Base-by-base conservation (phyloP, 2,329 filamentous ascomycete species). In the Mariannaea sp. region DNA sequence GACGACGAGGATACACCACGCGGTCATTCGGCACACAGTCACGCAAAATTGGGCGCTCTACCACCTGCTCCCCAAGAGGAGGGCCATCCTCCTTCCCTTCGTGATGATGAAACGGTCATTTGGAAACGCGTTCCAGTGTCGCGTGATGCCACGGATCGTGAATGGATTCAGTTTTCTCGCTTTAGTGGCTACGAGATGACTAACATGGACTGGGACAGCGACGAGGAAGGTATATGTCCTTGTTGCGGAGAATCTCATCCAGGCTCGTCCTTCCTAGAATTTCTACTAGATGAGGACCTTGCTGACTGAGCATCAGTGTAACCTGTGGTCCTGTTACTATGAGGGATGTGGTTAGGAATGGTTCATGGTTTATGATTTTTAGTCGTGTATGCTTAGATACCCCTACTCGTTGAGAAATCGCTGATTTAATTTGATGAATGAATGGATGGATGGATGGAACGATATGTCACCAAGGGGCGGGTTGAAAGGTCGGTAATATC, bases 41-140 rank as follows among this genome's bases (percentile, higher is more conserved):
- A 72, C 32, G 65, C 68, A 8, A 67, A 69, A 14, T 57, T 69
- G 44, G 64, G 69, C 38, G 52, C 64, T 40, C 71, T 78, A 47
- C 72, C 75, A 3, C 67, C 75, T 3, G 77, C 74, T 1, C 76
- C 77, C 6, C 50, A 61, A 24, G 76, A 78, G 40, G 68, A 70
- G 26, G 77, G 70, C 3, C 73, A 78, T 14, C 79, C 79, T 3
- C 53, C 62, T 24, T 78, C 76, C 3, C 64, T 56, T 17, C 75
- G 68, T 53, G 66, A 71, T n/a, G 73, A 75, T 14, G 74, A 77
- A 10, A 68, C 70, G 20, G 75, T 80, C 3, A 73, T 82, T 16
- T 83, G 79, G 78, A 82, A 81, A 62, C 74, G 69, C 10, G 73
- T 82, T 0, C 80, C 79, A 1, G 40, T 70, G 4, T 67, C 66